Conservation (phyloP, 1,284 basidiomycete species). For the Ustanciosporium gigantosporum region DNA sequence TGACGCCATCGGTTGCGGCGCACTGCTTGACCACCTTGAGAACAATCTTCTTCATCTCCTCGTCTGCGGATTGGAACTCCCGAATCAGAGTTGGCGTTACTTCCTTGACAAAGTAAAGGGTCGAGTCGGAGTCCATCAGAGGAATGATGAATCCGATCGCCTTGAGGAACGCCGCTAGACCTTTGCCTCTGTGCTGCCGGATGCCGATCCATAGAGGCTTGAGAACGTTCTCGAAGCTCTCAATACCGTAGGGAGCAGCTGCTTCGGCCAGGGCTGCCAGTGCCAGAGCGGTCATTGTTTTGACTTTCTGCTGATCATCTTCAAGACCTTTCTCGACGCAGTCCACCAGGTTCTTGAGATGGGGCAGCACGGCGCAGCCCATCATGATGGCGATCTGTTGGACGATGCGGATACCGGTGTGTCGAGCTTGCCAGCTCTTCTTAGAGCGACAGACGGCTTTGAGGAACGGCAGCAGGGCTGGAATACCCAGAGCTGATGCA, state of each 20-base stretch:
- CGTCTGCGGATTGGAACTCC: slow-evolving; percentile 98
- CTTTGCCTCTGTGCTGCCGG: slow-evolving; percentile 95
- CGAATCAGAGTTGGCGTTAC: slow-evolving; percentile 72
- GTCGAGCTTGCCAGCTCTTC: slow-evolving; percentile 99
- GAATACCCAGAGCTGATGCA: slow-evolving; percentile 95
- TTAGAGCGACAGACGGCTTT: slow-evolving; percentile 98
- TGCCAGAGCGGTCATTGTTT: slow-evolving; percentile 96
- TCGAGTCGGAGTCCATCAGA: slow-evolving; percentile 91
- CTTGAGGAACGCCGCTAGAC: slow-evolving; percentile 95
- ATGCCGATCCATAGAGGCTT: slow-evolving; percentile 99
- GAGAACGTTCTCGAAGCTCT: slow-evolving; percentile 96
- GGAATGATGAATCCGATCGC: slow-evolving; percentile 99
- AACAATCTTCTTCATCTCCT: slow-evolving; percentile 99
- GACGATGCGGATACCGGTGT: slow-evolving; percentile 98
- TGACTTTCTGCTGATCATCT: slow-evolving; percentile 98
- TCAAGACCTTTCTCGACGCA: slow-evolving; percentile 93
- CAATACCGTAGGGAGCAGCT: slow-evolving; percentile 97
- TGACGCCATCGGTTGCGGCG: slow-evolving; percentile 80
- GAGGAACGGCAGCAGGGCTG: slow-evolving; percentile 93
- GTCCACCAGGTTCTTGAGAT: slow-evolving; percentile 92
- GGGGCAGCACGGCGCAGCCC: slow-evolving; percentile 98
- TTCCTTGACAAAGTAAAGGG: slow-evolving; percentile 60
- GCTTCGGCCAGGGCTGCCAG: slow-evolving; percentile 97
- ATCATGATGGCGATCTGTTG: slow-evolving; percentile 99
- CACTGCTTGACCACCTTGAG: slow-evolving; percentile 99